These are phyloP conservation scores for Phytophthora multivora DNA, from an alignment of 352 stramenopile genomes.

Conservation along the genomic window DNA sequence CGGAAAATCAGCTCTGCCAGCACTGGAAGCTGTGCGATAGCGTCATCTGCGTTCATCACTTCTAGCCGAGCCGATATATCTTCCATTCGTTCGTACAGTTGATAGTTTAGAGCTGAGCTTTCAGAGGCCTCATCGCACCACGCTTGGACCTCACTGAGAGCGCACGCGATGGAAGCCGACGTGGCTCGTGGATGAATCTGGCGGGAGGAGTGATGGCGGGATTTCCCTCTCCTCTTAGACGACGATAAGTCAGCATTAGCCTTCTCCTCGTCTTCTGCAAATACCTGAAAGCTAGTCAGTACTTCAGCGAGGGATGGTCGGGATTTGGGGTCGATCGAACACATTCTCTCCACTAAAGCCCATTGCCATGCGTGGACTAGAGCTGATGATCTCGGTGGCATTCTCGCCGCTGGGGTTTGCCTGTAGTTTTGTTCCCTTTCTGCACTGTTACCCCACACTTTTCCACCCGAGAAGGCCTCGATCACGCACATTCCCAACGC, in stretches of 20 bases:
- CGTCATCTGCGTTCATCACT: conserved; percentile 7
- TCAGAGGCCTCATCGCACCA: conserved; percentile 37
- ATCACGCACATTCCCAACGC: conserved; percentile 37
- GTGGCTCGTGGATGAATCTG: conserved; percentile 22
- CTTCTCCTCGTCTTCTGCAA: conserved; percentile 28
- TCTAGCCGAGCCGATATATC: conserved; percentile 27
- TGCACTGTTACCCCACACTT: conserved; percentile 13
- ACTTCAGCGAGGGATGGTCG: conserved; percentile 28
- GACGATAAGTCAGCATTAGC: conserved; percentile 12
- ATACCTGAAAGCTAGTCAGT: conserved; percentile 32
- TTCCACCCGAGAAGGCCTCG: conserved; percentile 34
- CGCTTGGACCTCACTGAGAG: conserved; percentile 30
- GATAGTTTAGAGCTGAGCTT: conserved; percentile 31
- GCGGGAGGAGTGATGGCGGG: background rate
- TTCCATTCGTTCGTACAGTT: conserved; percentile 33
- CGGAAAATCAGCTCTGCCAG: conserved; percentile 25
- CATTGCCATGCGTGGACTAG: conserved; percentile 29
- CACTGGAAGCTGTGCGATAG: background rate
- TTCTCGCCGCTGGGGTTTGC: background rate
- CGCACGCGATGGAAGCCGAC: conserved; percentile 17
- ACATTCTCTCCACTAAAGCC: conserved; percentile 38
- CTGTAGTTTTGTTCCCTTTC: background rate
- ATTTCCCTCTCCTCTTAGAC: conserved; percentile 17
- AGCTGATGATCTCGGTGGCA: conserved; percentile 19
- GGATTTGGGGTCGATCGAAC: conserved; percentile 13